phyloP scores from a whole-genome alignment of 768 basidiomycete species.

The Exsudoporus frostii region DNA sequence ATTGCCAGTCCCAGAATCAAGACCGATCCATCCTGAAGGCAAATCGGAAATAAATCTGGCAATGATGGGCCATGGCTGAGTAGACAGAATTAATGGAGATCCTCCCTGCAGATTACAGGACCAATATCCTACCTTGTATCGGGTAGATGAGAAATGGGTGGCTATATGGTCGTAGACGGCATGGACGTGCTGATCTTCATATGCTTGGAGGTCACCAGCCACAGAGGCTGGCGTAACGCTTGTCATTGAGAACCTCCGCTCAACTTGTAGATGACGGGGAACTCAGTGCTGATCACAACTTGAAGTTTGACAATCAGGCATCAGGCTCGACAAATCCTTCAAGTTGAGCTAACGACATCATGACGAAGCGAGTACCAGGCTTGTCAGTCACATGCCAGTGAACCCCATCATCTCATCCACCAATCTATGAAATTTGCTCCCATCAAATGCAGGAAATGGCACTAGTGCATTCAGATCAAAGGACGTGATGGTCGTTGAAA shows the following conservation, averaged over 20 bases:
- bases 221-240: constrained; percentile 41
- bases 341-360: constrained; percentile 1
- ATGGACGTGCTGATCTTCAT: constrained; percentile 79
- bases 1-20: constrained; percentile 96
- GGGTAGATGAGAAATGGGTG: constrained; percentile 80
- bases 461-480: constrained; percentile 45
- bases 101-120: neutral
- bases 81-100: neutral
- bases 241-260: constrained; percentile 13
- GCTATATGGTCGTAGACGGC: constrained; percentile 83
- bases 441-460: constrained; percentile 69
- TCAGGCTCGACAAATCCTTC: neutral
- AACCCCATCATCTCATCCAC: constrained; percentile 83
- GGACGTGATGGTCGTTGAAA: constrained; percentile 50
- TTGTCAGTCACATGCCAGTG: constrained; percentile 28
- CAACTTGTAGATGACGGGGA: neutral
- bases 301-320: neutral
- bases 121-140: constrained; percentile 65
- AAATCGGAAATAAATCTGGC: constrained; percentile 68
- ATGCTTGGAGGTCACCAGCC: constrained; percentile 49
- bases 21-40: constrained; percentile 75
- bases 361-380: neutral
- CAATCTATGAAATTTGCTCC: constrained; percentile 59
- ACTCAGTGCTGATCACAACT: neutral
- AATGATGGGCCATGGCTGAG: constrained; percentile 88